These are phyloP conservation scores for Ogataea nakhonphanomensis DNA, from an alignment of 805 yeast species.

Conservation along the genomic window DNA sequence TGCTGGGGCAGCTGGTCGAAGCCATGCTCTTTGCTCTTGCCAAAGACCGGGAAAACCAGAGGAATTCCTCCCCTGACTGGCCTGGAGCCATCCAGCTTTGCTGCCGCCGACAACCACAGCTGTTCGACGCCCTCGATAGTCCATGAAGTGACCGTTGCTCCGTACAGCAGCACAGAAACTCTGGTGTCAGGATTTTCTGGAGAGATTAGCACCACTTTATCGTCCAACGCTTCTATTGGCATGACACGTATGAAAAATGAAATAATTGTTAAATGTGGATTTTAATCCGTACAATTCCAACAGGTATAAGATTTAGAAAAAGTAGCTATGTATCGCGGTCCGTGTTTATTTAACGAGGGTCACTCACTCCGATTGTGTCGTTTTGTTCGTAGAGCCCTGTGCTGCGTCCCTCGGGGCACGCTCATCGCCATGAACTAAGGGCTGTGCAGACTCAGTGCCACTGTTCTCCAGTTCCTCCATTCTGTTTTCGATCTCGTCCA, in stretches of 20 bases:
- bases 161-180: constrained; percentile 74
- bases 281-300: not conserved
- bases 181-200: constrained; percentile 49
- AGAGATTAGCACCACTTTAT: constrained; percentile 56
- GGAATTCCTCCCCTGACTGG: constrained; percentile 99
- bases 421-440: too few relatives aligned
- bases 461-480: constrained; percentile 39
- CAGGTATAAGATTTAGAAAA: too few relatives aligned
- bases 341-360: too few relatives aligned
- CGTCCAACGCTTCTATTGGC: constrained; percentile 67
- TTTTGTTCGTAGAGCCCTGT: too few relatives aligned
- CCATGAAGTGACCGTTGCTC: constrained; percentile 92
- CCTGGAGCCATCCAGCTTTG: constrained; percentile 84
- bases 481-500: constrained; percentile 62
- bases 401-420: too few relatives aligned
- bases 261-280: constrained; percentile 3
- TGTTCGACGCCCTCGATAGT: constrained; percentile 66
- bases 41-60: constrained; percentile 90
- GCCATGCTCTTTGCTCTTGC: constrained; percentile 60
- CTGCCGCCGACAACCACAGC: constrained; percentile 75
- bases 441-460: not conserved
- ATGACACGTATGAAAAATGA: constrained; percentile 23
- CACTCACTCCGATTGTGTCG: too few relatives aligned
- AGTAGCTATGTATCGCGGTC: too few relatives aligned
- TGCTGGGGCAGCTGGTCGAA: constrained; percentile 83